These are phyloP conservation scores for Cutaneotrichosporon spelunceum DNA, from an alignment of 1,284 basidiomycete genomes.

Conservation along the genomic window DNA sequence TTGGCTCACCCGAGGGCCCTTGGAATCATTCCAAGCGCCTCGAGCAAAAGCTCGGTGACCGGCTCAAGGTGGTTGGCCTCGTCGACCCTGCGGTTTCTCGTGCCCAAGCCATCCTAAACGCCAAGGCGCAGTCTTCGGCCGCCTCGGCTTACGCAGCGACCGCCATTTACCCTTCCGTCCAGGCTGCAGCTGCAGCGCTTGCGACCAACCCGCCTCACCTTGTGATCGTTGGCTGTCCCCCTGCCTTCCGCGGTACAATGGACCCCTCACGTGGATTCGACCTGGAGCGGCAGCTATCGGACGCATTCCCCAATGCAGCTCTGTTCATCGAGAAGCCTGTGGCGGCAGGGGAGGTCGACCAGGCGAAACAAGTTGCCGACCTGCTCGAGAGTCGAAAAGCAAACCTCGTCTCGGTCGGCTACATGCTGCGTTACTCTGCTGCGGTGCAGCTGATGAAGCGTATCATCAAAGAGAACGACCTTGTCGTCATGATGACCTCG, in stretches of 20 bases:
- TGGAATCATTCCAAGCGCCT: too few relatives aligned
- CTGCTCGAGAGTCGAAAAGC: slow-evolving; percentile 59
- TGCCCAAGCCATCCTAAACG: too few relatives aligned
- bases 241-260: slow-evolving; percentile 79
- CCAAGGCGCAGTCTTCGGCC: too few relatives aligned
- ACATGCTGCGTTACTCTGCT: slow-evolving; percentile 50
- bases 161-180: slow-evolving; percentile 71
- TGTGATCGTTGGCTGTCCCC: slow-evolving; percentile 84
- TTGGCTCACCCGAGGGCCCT: background rate
- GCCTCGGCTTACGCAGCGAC: slow-evolving; percentile 83
- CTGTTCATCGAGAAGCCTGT: slow-evolving; percentile 82
- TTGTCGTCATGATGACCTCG: slow-evolving; percentile 56
- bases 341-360: slow-evolving; percentile 50
- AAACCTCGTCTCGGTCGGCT: slow-evolving; percentile 57
- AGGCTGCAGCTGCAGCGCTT: slow-evolving; percentile 47
- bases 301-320: slow-evolving; percentile 77
- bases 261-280: slow-evolving; percentile 70
- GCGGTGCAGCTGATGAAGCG: slow-evolving; percentile 57
- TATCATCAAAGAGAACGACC: slow-evolving; percentile 56
- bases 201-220: slow-evolving; percentile 23
- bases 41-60: too few relatives aligned
- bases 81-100: too few relatives aligned
- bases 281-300: slow-evolving; percentile 81
- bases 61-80: too few relatives aligned
- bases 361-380: slow-evolving; percentile 62